Percentiles rank a stretch among this genome's conserved stretches.
Evolutionary conservation across 2,329 filamentous ascomycete genomes (phyloP).

Genomic region (Pseudodiploospora longispora): DNA sequence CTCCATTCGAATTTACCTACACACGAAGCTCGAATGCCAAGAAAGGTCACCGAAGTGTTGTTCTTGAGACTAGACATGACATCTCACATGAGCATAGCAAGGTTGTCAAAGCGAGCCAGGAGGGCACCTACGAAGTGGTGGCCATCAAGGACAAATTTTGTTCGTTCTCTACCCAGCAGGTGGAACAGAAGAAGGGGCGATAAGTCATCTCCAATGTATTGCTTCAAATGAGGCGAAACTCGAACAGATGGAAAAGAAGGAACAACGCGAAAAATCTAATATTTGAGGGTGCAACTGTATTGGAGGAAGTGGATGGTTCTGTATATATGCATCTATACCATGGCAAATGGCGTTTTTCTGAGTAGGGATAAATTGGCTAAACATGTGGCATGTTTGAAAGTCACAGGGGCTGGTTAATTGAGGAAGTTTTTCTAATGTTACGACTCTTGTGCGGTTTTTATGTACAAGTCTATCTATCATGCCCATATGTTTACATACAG

Average conservation of each 20-base stretch:
- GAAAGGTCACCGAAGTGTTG: slow-evolving; percentile 66
- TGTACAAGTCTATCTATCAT: no score
- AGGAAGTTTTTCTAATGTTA: no score
- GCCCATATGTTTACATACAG: no score
- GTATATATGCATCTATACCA: slow-evolving; percentile 30
- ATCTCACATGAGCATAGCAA: slow-evolving; percentile 74
- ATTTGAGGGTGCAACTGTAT: slow-evolving; percentile 10
- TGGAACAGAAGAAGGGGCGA: slow-evolving; percentile 35
- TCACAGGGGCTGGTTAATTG: neutral
- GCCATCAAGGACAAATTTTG: slow-evolving; percentile 92
- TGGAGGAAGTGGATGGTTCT: slow-evolving; percentile 13
- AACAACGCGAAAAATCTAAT: no score
- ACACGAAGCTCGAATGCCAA: slow-evolving; percentile 81
- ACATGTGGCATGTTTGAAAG: slow-evolving; percentile 5
- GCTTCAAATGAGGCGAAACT: no score
- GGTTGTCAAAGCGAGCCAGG: slow-evolving; percentile 76
- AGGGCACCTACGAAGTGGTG: slow-evolving; percentile 96
- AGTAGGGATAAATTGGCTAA: slow-evolving; percentile 8
- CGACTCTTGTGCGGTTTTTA: no score
- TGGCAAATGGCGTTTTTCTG: slow-evolving; percentile 24
- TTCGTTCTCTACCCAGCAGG: slow-evolving; percentile 69
- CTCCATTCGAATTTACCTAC: slow-evolving; percentile 97
- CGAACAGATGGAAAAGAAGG: no score
- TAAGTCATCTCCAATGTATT: neutral
- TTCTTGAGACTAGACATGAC: slow-evolving; percentile 88